These are phyloP conservation scores for Eleusine coracana DNA, from an alignment of 176 grass and related monocot species.

Conservation along the genomic window DNA sequence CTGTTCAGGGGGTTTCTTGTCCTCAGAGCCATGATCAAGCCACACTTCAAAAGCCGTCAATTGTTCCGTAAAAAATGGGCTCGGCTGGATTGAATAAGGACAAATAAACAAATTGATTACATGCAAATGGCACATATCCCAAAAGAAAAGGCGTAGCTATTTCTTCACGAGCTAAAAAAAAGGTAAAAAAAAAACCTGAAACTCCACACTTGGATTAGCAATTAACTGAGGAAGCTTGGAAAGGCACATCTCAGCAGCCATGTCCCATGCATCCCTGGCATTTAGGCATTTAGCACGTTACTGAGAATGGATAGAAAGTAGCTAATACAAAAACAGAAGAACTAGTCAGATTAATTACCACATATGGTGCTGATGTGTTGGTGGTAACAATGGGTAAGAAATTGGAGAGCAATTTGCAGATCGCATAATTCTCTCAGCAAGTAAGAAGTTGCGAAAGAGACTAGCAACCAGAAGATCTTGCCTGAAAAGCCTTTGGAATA, in stretches of 20 bases:
- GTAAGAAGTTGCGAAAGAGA: conserved; percentile 97
- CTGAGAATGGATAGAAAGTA: conserved; percentile 24
- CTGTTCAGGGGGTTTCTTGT: conserved; percentile 97
- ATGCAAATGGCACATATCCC: conserved; percentile 25
- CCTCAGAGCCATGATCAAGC: conserved; percentile 93
- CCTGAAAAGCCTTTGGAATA: conserved; percentile 96
- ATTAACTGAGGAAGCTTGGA: conserved; percentile 90
- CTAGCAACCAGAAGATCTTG: conserved; percentile 98
- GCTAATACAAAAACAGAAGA: conserved; percentile 21
- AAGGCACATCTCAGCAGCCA: conserved; percentile 98
- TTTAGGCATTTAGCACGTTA: conserved; percentile 38
- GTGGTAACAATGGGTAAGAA: conserved; percentile 76
- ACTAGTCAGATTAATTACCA: conserved; percentile 61
- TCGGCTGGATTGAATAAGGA: conserved; percentile 65
- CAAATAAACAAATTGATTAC: conserved; percentile 38
- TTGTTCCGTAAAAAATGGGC: conserved; percentile 96
- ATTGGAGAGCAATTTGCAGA: conserved; percentile 94
- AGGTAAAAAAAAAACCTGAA: conserved; percentile 76
- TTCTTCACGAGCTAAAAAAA: conserved; percentile 23
- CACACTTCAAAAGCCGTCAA: conserved; percentile 97
- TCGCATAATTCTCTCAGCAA: conserved; percentile 98
- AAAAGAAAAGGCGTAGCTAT: conserved; percentile 14
- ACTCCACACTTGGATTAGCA: conserved; percentile 75
- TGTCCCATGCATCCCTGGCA: conserved; percentile 98
- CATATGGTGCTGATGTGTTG: conserved; percentile 99